Evolutionary conservation across 345 rosid genomes (phyloP), one percentile per base, ranked within the genome.

Genomic region (Citrus reticulata): DNA sequence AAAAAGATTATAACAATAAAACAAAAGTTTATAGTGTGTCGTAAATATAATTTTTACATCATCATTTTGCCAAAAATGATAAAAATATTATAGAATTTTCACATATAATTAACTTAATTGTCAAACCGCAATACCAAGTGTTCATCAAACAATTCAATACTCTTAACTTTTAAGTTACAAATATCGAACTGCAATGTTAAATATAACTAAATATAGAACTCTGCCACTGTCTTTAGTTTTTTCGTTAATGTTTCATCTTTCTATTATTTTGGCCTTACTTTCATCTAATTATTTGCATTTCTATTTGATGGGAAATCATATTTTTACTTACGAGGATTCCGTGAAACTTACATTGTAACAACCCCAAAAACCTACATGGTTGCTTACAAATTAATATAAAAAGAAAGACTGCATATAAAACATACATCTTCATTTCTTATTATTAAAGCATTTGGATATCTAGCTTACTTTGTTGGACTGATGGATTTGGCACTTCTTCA

Each of bases 381-480:
- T 66, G 34, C 17, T 54, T 7, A 25, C 3, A 24, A 61, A 63
- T 2, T 30, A 9, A 37, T 35, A 59, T 29, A 61, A 39, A 46
- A 60, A 6, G 49, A 24, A 49, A 66, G 42, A 35, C 25, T 54
- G 1, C 6, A 54, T 17, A 19, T 17, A 55, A 40, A 59, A 70
- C 24, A 71, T 27, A 39, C 39, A 51, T 14, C 59, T 49, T 77
- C 46, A 60, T 60, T 49, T 67, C 19, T 68, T 60, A 73, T 19
- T 20, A 81, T 77, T 82, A 81, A 73, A 83, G 78, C 68, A 77
- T 82, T 75, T 85, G 88, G 77, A 85, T 87, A 17, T 84, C 91
- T 72, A 84, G 73, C 83, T 85, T 89, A 46, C 72, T 84, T 51
- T 65, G 91, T 49, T 80, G 88, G 72, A 72, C 39, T 54, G 86